phyloP scores from a whole-genome alignment of 805 yeast genomes.

The Scheffersomyces coipomensis region DNA sequence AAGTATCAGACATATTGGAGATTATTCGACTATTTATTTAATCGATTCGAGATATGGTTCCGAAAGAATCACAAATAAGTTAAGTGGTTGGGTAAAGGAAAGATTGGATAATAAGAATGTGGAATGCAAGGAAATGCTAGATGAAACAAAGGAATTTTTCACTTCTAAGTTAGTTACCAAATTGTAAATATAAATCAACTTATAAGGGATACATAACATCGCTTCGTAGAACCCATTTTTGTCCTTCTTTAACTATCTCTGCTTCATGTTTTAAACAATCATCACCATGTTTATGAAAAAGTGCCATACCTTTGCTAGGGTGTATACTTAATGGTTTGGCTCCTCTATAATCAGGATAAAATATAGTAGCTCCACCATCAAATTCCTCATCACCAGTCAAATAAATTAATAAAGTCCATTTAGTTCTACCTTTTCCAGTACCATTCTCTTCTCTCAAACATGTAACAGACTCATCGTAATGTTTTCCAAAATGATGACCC shows the following conservation, averaged over 20 bases:
- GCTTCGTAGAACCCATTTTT: conserved; percentile 62
- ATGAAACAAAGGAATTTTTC: conserved; percentile 27
- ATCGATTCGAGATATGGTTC: conserved; percentile 62
- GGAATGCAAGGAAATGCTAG: conserved; percentile 11
- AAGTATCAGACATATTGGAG: conserved; percentile 80
- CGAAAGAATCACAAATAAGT: conserved; percentile 48
- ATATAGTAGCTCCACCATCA: conserved; percentile 59
- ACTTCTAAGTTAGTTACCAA: conserved; percentile 11
- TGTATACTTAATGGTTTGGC: conserved; percentile 33
- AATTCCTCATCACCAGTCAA: conserved; percentile 57
- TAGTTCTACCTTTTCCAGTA: conserved; percentile 37
- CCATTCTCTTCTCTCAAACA: conserved; percentile 24
- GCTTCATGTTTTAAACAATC: conserved; percentile 64
- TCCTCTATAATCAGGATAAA: conserved; percentile 32
- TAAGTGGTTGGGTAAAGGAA: conserved; percentile 72
- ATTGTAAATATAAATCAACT: conserved; percentile 3
- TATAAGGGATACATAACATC: conserved; percentile 41
- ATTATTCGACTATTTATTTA: conserved; percentile 73
- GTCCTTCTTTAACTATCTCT: conserved; percentile 48
- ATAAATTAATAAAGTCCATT: conserved; percentile 61
- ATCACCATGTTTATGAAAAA: conserved; percentile 65
- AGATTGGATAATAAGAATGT: conserved; percentile 12
- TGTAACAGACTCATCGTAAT: conserved; percentile 57
- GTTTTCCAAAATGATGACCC: conserved; percentile 61
- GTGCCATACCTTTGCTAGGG: conserved; percentile 55